phyloP scores from a whole-genome alignment of 805 yeast genomes.

The Metschnikowia gruessii region DNA sequence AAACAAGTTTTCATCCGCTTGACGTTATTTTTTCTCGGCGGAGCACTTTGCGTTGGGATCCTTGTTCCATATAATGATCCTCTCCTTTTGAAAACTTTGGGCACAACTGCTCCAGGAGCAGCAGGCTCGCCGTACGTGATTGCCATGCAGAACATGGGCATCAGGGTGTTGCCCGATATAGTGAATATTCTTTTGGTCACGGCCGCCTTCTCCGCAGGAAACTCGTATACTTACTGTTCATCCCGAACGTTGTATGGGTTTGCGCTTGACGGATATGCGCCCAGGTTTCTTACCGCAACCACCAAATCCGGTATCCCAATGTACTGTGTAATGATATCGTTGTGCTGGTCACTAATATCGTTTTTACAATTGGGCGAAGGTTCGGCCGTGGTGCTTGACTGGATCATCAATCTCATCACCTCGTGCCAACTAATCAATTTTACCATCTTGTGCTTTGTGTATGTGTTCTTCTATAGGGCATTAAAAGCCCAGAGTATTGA shows the following conservation, averaged over 20 bases:
- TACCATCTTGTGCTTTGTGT: conserved; percentile 25
- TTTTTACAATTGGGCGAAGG: conserved; percentile 53
- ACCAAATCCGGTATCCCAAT: conserved; percentile 48
- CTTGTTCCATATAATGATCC: conserved; percentile 71
- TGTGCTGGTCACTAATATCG: conserved; percentile 59
- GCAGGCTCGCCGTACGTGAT: conserved; percentile 83
- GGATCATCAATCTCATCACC: conserved; percentile 36
- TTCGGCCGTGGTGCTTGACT: conserved; percentile 27
- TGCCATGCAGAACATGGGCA: conserved; percentile 67
- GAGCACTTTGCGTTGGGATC: conserved; percentile 76
- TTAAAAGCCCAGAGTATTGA: conserved; percentile 21
- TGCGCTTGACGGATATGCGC: conserved; percentile 73
- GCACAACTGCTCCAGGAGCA: conserved; percentile 62
- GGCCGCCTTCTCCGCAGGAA: conserved; percentile 78
- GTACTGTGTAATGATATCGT: conserved; percentile 41
- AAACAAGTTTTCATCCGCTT: conserved; percentile 70
- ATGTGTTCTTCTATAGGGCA: conserved; percentile 19
- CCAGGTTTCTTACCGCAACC: conserved; percentile 56
- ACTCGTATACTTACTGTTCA: conserved; percentile 74
- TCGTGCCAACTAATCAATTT: conserved; percentile 30
- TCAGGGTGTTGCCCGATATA: conserved; percentile 66
- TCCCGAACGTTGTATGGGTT: conserved; percentile 73
- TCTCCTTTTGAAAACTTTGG: conserved; percentile 51
- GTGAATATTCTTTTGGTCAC: conserved; percentile 75
- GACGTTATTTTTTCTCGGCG: conserved; percentile 64